These are phyloP conservation scores for Parsonsia alboflavescens DNA, from an alignment of 257 asterid species.

Conservation along the genomic window DNA sequence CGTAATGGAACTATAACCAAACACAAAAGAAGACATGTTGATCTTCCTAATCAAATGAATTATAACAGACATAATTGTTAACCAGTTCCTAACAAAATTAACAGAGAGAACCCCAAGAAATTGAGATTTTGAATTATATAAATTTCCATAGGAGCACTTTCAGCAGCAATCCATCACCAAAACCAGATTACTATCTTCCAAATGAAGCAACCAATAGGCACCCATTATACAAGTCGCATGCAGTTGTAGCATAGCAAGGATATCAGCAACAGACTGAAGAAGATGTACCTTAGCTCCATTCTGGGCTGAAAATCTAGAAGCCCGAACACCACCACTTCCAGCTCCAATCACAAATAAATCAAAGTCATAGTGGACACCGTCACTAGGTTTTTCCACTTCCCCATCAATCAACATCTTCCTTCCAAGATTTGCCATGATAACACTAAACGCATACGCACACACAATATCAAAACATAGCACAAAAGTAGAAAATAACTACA, in stretches of 20 bases:
- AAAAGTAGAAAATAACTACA: slow-evolving; percentile 11
- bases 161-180: not conserved
- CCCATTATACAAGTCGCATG: not conserved
- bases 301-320: slow-evolving; percentile 83
- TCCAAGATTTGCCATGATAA: slow-evolving; percentile 53
- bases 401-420: slow-evolving; percentile 91
- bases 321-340: slow-evolving; percentile 99
- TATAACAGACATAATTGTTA: not conserved
- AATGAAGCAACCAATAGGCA: not conserved
- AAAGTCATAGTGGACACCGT: slow-evolving; percentile 58
- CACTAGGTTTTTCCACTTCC: slow-evolving; percentile 39
- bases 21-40: not conserved
- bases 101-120: not conserved
- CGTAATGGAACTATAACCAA: not conserved
- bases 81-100: not conserved
- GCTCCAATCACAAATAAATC: slow-evolving; percentile 97
- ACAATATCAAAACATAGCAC: slow-evolving; percentile 12
- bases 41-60: not conserved
- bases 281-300: slow-evolving; percentile 77
- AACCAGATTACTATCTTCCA: not conserved
- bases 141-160: not conserved
- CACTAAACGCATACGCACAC: slow-evolving; percentile 31
- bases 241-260: not conserved
- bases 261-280: not conserved
- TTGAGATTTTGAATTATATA: not conserved